Evolutionary conservation across 805 yeast species (phyloP), one percentile per base, ranked within the genome.

Genomic region (Lipomyces mesembrius): DNA sequence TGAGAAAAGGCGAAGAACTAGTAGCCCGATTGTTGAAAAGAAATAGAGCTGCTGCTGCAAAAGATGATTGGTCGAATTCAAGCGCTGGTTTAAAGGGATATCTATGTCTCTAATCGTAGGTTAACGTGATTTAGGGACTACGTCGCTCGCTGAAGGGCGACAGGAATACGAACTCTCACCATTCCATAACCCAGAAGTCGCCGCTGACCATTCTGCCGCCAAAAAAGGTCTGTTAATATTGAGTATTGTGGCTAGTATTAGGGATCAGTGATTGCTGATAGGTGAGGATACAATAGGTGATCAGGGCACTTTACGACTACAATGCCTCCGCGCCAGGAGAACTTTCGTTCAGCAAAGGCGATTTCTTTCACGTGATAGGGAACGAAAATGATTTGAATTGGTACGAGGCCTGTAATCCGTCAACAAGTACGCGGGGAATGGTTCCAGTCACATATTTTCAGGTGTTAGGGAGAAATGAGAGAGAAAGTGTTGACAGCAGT

Each of bases 381-480:
- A 84, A 85, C 49, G 73, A 71, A 25, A 82, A 84, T 63, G 88
- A 87, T 71, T 73, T 78, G 12, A 84, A 82, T 54, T 92, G 97
- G 93, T 91, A 87, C 74, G 92, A 91, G 74, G 98, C 96, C 1
- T 86, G 88, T 61, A 92, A 94, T 76, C 98, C 98, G 14, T 85
- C 89, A 58, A 86, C 90, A 43, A 86, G 88, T 72, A 79, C 84
- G 34, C 83, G 85, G 60, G 99, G 99, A 0, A 85, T 90, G 85
- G 98, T 95, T 0, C 98, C 98, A 3, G 87, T 87, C 54, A 80
- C 87, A 11, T 88, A 88, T 77, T 95, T 94, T 78, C 96, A 92
- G 79, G 88, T 87, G 20, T 87, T 93, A 3, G 75, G 74, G 11
- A 60, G 74, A 14, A 72, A 65, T 60, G 68, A 62, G 35, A 68